Evolutionary conservation across 2,329 filamentous ascomycete genomes (phyloP).

Genomic region (Aureobasidium pullulans): DNA sequence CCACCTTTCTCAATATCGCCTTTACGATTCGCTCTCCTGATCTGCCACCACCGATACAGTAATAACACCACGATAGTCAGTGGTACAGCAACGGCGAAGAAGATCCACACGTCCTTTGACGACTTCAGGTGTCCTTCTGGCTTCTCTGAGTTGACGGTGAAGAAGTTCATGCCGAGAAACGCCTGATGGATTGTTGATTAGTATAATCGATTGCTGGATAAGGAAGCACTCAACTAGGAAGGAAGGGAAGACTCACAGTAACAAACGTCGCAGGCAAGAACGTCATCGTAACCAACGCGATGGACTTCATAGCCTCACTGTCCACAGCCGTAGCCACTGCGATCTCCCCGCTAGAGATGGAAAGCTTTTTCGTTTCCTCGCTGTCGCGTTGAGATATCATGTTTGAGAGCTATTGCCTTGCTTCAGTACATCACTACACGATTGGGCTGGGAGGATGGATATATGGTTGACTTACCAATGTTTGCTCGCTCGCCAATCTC

Average conservation of each 20-base stretch:
- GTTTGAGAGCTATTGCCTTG: conserved; percentile 18
- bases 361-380: conserved; percentile 1
- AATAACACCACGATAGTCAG: neutral
- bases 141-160: neutral
- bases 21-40: neutral
- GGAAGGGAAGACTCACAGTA: neutral
- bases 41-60: neutral
- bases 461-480: too few relatives aligned
- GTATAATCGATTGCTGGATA: too few relatives aligned
- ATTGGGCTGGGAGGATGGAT: too few relatives aligned
- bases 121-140: neutral
- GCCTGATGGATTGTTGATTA: neutral
- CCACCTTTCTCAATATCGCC: neutral
- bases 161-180: conserved; percentile 1
- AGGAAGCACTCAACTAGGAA: neutral
- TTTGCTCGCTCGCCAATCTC: too few relatives aligned
- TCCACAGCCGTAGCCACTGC: conserved; percentile 26
- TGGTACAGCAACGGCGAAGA: neutral
- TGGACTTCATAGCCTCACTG: conserved; percentile 33
- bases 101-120: neutral
- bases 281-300: conserved; percentile 32
- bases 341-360: neutral
- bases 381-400: conserved; percentile 34
- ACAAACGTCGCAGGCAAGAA: conserved; percentile 28
- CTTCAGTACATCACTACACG: neutral